These are phyloP conservation scores for Paecilomyces variotii DNA, from an alignment of 2,329 filamentous ascomycete species.

Conservation along the genomic window DNA sequence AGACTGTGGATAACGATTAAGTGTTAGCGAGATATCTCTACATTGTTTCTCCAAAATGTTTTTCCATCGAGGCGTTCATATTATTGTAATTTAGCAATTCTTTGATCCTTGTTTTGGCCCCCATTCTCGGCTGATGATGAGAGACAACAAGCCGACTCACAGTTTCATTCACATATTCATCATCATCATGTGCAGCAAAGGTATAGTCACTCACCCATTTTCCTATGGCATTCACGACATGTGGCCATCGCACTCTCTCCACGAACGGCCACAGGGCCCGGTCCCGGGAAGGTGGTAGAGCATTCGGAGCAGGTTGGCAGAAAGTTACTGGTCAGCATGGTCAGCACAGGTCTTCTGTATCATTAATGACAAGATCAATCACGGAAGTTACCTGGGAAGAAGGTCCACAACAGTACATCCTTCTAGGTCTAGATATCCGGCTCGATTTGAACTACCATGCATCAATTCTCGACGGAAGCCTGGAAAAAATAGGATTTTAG, in stretches of 20 bases:
- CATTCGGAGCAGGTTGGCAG: slow-evolving; percentile 69
- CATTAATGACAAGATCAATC: background rate
- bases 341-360: background rate
- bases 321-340: slow-evolving; percentile 53
- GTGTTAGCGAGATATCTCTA: background rate
- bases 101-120: background rate
- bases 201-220: slow-evolving; percentile 52
- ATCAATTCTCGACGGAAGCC: slow-evolving; percentile 61
- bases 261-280: slow-evolving; percentile 62
- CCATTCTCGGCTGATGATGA: background rate
- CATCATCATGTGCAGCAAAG: slow-evolving; percentile 2
- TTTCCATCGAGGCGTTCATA: too few relatives aligned
- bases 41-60: background rate
- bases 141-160: background rate
- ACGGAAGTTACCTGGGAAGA: slow-evolving; percentile 52
- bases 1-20: slow-evolving; percentile 34
- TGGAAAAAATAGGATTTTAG: slow-evolving; percentile 11
- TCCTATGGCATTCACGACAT: slow-evolving; percentile 70
- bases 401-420: slow-evolving; percentile 69
- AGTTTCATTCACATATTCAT: background rate
- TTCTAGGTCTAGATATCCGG: slow-evolving; percentile 69
- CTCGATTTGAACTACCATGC: slow-evolving; percentile 64
- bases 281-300: slow-evolving; percentile 55
- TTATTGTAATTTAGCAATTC: background rate
- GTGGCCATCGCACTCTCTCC: slow-evolving; percentile 66